Percentiles rank a stretch among this genome's conserved stretches.
phyloP scores from a whole-genome alignment of 305 asterid species.

The Rubia tinctorum region DNA sequence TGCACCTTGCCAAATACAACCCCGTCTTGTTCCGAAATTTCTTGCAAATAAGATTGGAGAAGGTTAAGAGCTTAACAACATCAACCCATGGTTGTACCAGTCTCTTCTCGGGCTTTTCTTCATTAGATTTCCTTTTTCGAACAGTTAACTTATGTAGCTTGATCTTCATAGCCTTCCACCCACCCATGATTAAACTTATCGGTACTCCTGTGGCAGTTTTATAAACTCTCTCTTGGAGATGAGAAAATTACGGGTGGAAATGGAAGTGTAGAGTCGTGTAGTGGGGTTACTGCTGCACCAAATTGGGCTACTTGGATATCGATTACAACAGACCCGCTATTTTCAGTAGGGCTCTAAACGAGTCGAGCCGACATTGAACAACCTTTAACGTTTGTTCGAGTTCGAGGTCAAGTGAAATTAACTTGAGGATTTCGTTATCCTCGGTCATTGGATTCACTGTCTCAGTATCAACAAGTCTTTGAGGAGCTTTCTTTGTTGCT shows the following conservation, averaged over 20 bases:
- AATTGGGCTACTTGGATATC: not conserved
- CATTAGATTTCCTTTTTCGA: not conserved
- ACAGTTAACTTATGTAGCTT: not conserved
- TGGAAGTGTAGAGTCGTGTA: not conserved
- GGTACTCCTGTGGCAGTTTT: not conserved
- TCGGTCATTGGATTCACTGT: too few relatives aligned
- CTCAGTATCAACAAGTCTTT: too few relatives aligned
- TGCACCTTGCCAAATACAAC: not conserved
- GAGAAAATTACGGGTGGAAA: not conserved
- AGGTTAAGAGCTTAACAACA: not conserved
- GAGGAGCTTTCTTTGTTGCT: too few relatives aligned
- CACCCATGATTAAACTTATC: slow-evolving; percentile 4
- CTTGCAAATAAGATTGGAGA: slow-evolving; percentile 7
- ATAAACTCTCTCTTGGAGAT: too few relatives aligned
- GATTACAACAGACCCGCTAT: too few relatives aligned
- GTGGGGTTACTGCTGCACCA: not conserved
- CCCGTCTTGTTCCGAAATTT: not conserved
- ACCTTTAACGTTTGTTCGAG: too few relatives aligned
- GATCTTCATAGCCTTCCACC: not conserved
- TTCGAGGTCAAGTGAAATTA: too few relatives aligned
- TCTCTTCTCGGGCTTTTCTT: not conserved
- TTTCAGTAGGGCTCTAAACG: too few relatives aligned
- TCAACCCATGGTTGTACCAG: not conserved
- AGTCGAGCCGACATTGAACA: too few relatives aligned
- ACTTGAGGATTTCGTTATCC: too few relatives aligned